Evolutionary conservation across 768 basidiomycete genomes (phyloP).

Genomic region (Termitomyces sp.): DNA sequence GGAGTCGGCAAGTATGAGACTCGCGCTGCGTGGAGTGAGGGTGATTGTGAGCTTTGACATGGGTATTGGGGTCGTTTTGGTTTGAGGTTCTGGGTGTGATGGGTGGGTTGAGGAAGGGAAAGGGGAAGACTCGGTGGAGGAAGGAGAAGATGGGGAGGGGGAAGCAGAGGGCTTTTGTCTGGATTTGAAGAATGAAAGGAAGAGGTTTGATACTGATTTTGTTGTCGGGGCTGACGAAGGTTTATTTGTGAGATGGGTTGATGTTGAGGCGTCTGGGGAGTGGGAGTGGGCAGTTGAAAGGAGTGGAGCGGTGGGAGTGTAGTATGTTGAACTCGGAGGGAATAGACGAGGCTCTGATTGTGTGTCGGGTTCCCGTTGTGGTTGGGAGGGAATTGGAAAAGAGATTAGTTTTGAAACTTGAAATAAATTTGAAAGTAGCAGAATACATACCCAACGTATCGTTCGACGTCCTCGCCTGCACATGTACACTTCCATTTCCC

Average conservation of each 20-base stretch:
- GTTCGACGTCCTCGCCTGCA: too few relatives aligned
- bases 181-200: background rate
- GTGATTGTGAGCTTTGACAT: constrained; percentile 31
- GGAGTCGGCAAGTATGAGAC: constrained; percentile 28
- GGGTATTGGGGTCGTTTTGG: constrained; percentile 26
- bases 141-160: background rate
- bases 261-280: too few relatives aligned
- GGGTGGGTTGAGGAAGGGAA: background rate
- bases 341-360: background rate
- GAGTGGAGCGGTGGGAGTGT: background rate
- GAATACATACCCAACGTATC: too few relatives aligned
- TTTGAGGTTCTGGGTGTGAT: background rate
- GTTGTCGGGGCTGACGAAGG: too few relatives aligned
- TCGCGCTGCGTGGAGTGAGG: constrained; percentile 40
- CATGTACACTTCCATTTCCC: too few relatives aligned
- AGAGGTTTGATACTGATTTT: too few relatives aligned
- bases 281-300: too few relatives aligned
- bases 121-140: too few relatives aligned
- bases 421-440: too few relatives aligned
- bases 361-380: background rate
- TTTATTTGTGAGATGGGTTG: too few relatives aligned
- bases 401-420: too few relatives aligned
- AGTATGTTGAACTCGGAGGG: background rate
- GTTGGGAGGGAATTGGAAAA: background rate
- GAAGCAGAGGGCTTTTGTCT: background rate